Evolutionary conservation across 352 stramenopile species (phyloP), one percentile per base, ranked within the genome.

Genomic region (Pythium sukuiense): DNA sequence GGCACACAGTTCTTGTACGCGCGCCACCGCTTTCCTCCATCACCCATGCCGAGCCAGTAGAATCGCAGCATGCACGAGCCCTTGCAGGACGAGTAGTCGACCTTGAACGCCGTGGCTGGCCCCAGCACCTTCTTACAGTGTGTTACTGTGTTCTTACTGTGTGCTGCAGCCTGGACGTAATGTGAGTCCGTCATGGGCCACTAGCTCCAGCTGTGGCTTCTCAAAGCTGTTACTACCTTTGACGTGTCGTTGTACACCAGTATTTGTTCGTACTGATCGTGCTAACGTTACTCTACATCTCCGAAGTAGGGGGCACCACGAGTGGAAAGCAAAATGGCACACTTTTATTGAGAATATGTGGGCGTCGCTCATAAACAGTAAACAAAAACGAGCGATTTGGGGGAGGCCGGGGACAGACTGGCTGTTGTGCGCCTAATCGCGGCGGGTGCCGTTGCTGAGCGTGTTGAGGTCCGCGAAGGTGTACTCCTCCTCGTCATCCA

Each of bases 41-140:
- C 48, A 29, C 61, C 56, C 6, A 71, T 45, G 24, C 30, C 64
- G 29, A 71, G 64, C 64, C 57, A 71, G 64, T 67, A 71, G 43
- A 66, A 66, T 13, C 54, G 56, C 1, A 71, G 64, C 41, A 61
- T 55, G 48, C 64, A 71, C 43, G 49, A 45, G 30, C 48, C 48
- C 16, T 46, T 60, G 45, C 64, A 71, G 1, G 46, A 35, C 2
- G 64, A 71, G 48, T 57, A 71, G 35, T 71, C 55, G 13, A 71
- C 53, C 18, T 29, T 16, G 29, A 71, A 49, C 6, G 43, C 35
- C n/a, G 27, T 16, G 9, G 53, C 55, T 8, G 33, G 20, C 5
- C 39, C 39, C 12, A 61, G 46, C 6, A 33, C 26, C 27, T 49
- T 53, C 13, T 59, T 52, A n/a, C 64, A 71, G 55, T 71, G n/a